phyloP scores from a whole-genome alignment of 2,329 filamentous ascomycete genomes.

The Elsinoe australis region DNA sequence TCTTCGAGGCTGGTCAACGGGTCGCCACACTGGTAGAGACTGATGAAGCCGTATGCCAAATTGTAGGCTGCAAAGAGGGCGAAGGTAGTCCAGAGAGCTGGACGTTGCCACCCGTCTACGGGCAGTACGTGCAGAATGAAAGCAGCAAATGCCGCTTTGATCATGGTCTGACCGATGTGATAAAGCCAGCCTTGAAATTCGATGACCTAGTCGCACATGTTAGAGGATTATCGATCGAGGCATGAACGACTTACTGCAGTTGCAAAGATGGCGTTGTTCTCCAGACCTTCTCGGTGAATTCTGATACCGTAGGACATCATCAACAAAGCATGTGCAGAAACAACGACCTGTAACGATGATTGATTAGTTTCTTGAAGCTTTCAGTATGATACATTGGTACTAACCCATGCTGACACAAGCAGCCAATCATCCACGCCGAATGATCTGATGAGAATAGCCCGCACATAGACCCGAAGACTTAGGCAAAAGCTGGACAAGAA shows the following conservation, averaged over 20 bases:
- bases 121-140: constrained; percentile 11
- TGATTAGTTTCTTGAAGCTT: too few relatives aligned
- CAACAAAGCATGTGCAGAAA: background rate
- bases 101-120: constrained; percentile 7
- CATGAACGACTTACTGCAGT: too few relatives aligned
- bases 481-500: constrained; percentile 3
- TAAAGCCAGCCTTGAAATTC: constrained; percentile 12
- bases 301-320: background rate
- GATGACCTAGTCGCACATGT: background rate
- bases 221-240: too few relatives aligned
- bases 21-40: constrained; percentile 15
- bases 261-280: background rate
- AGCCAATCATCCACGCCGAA: constrained; percentile 40
- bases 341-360: constrained; percentile 10
- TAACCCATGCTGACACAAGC: constrained; percentile 35
- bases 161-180: background rate
- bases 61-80: constrained; percentile 34
- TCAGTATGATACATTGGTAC: too few relatives aligned
- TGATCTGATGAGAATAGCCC: constrained; percentile 32
- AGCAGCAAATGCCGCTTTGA: constrained; percentile 13
- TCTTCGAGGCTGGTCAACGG: background rate
- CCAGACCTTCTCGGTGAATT: background rate
- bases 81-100: constrained; percentile 21
- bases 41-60: constrained; percentile 5
- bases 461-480: constrained; percentile 33